Percentiles rank a stretch among this genome's conserved stretches.
Evolutionary conservation across 2,329 filamentous ascomycete species (phyloP).

Genomic region (Microdochium trichocladiopsis): DNA sequence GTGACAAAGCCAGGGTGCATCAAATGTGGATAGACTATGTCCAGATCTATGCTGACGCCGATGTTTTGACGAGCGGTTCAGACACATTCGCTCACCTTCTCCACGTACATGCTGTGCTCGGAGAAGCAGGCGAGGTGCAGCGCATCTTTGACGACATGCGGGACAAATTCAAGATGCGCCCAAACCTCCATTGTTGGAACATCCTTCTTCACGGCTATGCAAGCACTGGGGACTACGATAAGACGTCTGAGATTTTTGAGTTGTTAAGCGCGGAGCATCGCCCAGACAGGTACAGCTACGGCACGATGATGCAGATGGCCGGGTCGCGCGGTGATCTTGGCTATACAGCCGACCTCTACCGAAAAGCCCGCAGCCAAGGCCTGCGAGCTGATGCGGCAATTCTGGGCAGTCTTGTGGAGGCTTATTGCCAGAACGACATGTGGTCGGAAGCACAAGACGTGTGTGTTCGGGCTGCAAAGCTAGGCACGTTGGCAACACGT

Average conservation of each 20-base stretch:
- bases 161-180: constrained; percentile 45
- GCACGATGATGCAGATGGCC: constrained; percentile 66
- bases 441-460: constrained; percentile 50
- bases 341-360: constrained; percentile 58
- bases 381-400: constrained; percentile 49
- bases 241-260: constrained; percentile 57
- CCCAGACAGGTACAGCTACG: constrained; percentile 61
- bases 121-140: constrained; percentile 53
- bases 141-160: constrained; percentile 56
- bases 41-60: constrained; percentile 20
- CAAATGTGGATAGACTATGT: constrained; percentile 37
- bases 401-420: constrained; percentile 58
- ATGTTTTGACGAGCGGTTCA: constrained; percentile 19
- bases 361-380: constrained; percentile 46
- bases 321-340: constrained; percentile 67
- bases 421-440: constrained; percentile 52
- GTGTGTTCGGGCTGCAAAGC: constrained; percentile 46
- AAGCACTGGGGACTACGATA: constrained; percentile 58
- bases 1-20: constrained; percentile 37
- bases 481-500: constrained; percentile 44
- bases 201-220: constrained; percentile 66
- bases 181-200: constrained; percentile 64
- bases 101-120: constrained; percentile 63
- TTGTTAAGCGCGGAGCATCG: constrained; percentile 40
- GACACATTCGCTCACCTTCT: constrained; percentile 52